Evolutionary conservation across 148 eudicot species (phyloP).

Genomic region (Rhododendron henanense): DNA sequence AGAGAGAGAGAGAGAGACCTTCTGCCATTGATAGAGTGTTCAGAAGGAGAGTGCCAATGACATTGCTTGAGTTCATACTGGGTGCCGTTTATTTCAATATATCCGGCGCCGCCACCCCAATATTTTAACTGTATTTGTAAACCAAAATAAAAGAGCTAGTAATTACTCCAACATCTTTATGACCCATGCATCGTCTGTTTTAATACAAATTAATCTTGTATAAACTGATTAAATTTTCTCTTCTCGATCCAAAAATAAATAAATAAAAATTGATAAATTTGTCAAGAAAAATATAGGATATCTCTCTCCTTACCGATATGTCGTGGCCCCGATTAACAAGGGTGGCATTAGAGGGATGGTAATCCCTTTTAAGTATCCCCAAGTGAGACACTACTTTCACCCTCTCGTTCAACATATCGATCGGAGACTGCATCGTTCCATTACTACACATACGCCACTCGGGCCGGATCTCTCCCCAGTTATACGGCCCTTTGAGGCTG

Average conservation of each 20-base stretch:
- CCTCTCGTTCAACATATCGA: slow-evolving; percentile 28
- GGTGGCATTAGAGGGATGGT: slow-evolving; percentile 37
- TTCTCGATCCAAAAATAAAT: no score
- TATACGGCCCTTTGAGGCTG: slow-evolving; percentile 25
- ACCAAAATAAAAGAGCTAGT: neutral
- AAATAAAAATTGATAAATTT: neutral
- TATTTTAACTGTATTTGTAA: slow-evolving; percentile 19
- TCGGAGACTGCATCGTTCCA: slow-evolving; percentile 47
- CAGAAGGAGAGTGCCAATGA: slow-evolving; percentile 35
- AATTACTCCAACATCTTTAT: neutral
- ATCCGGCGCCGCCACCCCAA: slow-evolving; percentile 15
- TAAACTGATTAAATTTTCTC: no score
- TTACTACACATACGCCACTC: slow-evolving; percentile 32
- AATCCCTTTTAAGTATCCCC: slow-evolving; percentile 18
- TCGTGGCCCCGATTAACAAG: slow-evolving; percentile 43
- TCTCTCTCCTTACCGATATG: slow-evolving; percentile 29
- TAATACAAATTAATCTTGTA: no score
- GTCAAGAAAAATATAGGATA: neutral
- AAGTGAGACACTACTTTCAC: slow-evolving; percentile 21
- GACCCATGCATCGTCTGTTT: no score
- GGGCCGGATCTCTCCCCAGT: slow-evolving; percentile 39
- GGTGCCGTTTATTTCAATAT: slow-evolving; percentile 17
- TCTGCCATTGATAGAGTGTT: slow-evolving; percentile 32
- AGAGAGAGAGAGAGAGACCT: slow-evolving; percentile 26
- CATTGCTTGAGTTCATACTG: slow-evolving; percentile 16